phyloP scores from a whole-genome alignment of 129 eudicot species.

The Ambrosia artemisiifolia region DNA sequence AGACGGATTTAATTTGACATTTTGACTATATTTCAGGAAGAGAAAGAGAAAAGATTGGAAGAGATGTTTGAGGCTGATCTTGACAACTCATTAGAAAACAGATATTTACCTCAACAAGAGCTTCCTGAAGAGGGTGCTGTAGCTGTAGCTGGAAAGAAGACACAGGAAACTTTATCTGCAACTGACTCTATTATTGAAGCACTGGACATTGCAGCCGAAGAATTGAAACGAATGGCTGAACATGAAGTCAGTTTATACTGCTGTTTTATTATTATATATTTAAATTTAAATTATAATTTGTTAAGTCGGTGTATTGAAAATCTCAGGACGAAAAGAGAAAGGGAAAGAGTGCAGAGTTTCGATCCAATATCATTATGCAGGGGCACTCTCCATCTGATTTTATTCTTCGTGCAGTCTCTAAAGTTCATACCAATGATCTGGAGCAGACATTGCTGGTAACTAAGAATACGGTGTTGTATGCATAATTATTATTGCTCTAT shows the following conservation, averaged over 20 bases:
- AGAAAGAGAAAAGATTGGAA: slow-evolving; percentile 93
- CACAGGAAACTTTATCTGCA: slow-evolving; percentile 81
- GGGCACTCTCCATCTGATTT: slow-evolving; percentile 73
- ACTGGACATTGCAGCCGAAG: slow-evolving; percentile 76
- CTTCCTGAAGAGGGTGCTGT: slow-evolving; percentile 93
- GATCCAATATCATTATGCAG: slow-evolving; percentile 65
- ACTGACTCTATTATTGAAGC: slow-evolving; percentile 94
- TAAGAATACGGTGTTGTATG: background rate
- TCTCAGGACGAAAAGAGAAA: slow-evolving; percentile 70
- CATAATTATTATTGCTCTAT: background rate
- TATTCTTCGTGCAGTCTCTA: slow-evolving; percentile 78
- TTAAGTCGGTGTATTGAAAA: background rate
- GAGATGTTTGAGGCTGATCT: slow-evolving; percentile 92
- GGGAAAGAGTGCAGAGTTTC: slow-evolving; percentile 54
- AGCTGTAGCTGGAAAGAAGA: slow-evolving; percentile 85
- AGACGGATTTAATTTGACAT: background rate
- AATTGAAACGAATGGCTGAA: slow-evolving; percentile 78
- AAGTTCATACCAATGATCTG: slow-evolving; percentile 82
- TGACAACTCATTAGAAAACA: slow-evolving; percentile 61
- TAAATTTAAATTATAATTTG: background rate
- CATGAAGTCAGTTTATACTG: slow-evolving; percentile 53
- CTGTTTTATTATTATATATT: background rate
- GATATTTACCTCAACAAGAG: slow-evolving; percentile 75
- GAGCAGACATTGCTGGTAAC: slow-evolving; percentile 90
- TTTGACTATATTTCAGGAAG: slow-evolving; percentile 57